Evolutionary conservation across 441 rosid genomes (phyloP), one percentile per base, ranked within the genome.

Genomic region (Kokia cookei): DNA sequence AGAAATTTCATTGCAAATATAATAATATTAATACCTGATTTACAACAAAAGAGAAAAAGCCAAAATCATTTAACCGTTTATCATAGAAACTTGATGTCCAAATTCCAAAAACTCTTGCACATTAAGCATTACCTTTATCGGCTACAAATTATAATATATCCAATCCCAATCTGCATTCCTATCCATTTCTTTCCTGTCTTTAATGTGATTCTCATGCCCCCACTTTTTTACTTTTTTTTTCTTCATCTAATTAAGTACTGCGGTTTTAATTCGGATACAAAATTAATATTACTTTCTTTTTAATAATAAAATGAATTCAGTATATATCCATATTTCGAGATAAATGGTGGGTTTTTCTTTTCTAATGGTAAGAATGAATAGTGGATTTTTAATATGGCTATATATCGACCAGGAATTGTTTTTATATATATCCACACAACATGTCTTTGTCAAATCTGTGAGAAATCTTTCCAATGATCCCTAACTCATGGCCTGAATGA

Each of bases 371-470:
- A 40, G 7, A 40, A 55, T 55, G 22, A 64, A 9, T 22, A 0
- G 2, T 57, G 32, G 27, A 1, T 22, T 24, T 24, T 57, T 24
- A 9, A 24, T 24, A 10, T 9, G 61, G 7, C 43, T 8, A 10
- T 57, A 24, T 24, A 57, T 22, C 5, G 3, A 57, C 6, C 24
- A 22, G 35, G 61, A 57, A 24, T 57, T 57, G 32, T 57, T 57
- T 22, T 19, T 57, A 14, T 57, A 24, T 3, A 10, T 27, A 64
- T 40, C n/a, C 15, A 13, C 55, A 75, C 50, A 50, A 67, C 58
- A 67, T 51, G 48, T 69, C 72, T 32, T 53, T 53, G 60, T 69
- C 73, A 69, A 32, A 69, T 69, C 73, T 53, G 24, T 51, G 73
- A 29, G 17, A 69, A n/a, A 69, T 69, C 61, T 12, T 53, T 35